Evolutionary conservation across 129 eudicot species (phyloP).

Genomic region (Flaveria brownii): DNA sequence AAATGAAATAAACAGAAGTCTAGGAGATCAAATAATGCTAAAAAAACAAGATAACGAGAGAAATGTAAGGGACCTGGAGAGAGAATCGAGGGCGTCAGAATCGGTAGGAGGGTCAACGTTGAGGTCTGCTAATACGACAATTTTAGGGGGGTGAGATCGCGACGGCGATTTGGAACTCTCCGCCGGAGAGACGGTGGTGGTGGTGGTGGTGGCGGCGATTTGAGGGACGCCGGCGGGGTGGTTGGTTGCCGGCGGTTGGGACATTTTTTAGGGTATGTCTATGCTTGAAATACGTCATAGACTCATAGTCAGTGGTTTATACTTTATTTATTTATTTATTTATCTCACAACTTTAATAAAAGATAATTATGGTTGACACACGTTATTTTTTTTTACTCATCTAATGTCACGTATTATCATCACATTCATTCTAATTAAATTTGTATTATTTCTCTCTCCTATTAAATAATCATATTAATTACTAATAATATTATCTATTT

Average conservation of each 20-base stretch:
- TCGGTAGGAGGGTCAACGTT: slow-evolving; percentile 93
- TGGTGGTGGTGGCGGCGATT: slow-evolving; percentile 27
- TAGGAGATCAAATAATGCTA: not conserved
- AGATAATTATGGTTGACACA: no score
- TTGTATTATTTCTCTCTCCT: no score
- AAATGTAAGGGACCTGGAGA: slow-evolving; percentile 42
- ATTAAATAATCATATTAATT: no score
- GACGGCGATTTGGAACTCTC: slow-evolving; percentile 33
- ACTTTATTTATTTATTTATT: no score
- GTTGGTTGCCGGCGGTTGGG: slow-evolving; percentile 39
- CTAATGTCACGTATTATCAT: no score
- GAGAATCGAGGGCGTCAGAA: slow-evolving; percentile 49
- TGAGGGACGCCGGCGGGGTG: slow-evolving; percentile 35
- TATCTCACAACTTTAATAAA: no score
- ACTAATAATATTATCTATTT: no score
- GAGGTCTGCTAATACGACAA: slow-evolving; percentile 70
- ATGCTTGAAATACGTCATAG: slow-evolving; percentile 17
- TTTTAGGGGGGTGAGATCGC: slow-evolving; percentile 42
- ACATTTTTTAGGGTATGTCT: slow-evolving; percentile 38
- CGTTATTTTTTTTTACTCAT: no score
- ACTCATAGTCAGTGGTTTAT: not conserved
- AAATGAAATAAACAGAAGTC: not conserved
- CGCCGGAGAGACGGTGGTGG: slow-evolving; percentile 25
- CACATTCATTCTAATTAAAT: no score
- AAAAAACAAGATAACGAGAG: not conserved